These are phyloP conservation scores for Vitellaria paradoxa DNA, from an alignment of 179 eudicot genomes.

Conservation along the genomic window DNA sequence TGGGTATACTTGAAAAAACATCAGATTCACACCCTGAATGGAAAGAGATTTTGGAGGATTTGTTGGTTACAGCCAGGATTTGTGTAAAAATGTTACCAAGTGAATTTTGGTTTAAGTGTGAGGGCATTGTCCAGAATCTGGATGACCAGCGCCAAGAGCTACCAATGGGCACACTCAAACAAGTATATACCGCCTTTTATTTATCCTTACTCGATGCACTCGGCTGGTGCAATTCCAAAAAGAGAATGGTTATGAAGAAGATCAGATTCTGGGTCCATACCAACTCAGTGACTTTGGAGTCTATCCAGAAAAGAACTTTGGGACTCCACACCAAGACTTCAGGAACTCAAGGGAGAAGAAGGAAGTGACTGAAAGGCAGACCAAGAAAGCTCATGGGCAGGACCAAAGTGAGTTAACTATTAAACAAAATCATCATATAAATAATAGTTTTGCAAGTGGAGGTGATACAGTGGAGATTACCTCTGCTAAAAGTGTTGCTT, in stretches of 20 bases:
- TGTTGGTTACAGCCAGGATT: slow-evolving; percentile 66
- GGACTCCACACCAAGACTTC: slow-evolving; percentile 28
- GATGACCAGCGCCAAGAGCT: slow-evolving; percentile 93
- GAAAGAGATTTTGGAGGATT: slow-evolving; percentile 75
- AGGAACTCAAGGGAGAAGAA: slow-evolving; percentile 23
- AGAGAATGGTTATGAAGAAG: slow-evolving; percentile 88
- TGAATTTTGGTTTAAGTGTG: slow-evolving; percentile 91
- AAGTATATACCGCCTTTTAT: slow-evolving; percentile 83
- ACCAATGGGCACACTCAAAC: slow-evolving; percentile 77
- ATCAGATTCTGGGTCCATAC: slow-evolving; percentile 60
- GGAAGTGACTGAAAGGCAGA: slow-evolving; percentile 39
- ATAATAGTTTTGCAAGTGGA: slow-evolving; percentile 24
- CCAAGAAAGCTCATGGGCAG: slow-evolving; percentile 40
- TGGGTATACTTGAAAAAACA: slow-evolving; percentile 62
- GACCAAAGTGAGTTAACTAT: slow-evolving; percentile 33
- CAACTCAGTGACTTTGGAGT: slow-evolving; percentile 93
- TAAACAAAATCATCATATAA: slow-evolving; percentile 36
- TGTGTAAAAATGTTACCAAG: slow-evolving; percentile 85
- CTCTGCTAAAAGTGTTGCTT: slow-evolving; percentile 73
- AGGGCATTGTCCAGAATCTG: slow-evolving; percentile 81
- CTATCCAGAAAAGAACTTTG: slow-evolving; percentile 55
- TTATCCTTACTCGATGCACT: slow-evolving; percentile 90
- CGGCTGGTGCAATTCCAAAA: slow-evolving; percentile 90
- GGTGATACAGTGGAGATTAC: slow-evolving; percentile 58
- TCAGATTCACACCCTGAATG: slow-evolving; percentile 60